These are phyloP conservation scores for Phytophthora pluvialis DNA, from an alignment of 352 stramenopile species.

Conservation along the genomic window DNA sequence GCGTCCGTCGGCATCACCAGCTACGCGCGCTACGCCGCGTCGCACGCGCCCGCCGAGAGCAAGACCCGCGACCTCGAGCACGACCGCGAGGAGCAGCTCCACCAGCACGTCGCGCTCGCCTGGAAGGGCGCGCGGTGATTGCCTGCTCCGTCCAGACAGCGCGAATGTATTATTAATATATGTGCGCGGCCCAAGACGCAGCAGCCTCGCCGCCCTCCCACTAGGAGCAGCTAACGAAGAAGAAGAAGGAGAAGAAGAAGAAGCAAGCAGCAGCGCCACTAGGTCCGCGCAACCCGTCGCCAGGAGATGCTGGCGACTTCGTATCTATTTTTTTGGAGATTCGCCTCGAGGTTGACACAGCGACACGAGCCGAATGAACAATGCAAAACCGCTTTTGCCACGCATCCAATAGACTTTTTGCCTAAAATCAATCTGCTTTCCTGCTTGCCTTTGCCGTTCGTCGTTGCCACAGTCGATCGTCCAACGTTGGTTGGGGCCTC, in stretches of 20 bases:
- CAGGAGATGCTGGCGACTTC: constrained; percentile 10
- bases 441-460: background rate
- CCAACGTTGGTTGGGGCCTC: constrained; percentile 15
- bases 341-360: constrained; percentile 8
- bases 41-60: constrained; percentile 48
- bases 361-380: constrained; percentile 19
- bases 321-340: constrained; percentile 27
- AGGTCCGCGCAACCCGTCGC: constrained; percentile 7
- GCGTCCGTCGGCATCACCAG: constrained; percentile 67
- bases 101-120: constrained; percentile 68
- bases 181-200: constrained; percentile 9
- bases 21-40: constrained; percentile 63
- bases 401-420: background rate
- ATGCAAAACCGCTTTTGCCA: constrained; percentile 7
- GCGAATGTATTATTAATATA: constrained; percentile 22
- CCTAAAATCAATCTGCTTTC: background rate
- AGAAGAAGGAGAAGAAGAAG: background rate
- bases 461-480: background rate
- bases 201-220: background rate
- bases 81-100: constrained; percentile 50
- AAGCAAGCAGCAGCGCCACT: background rate
- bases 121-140: constrained; percentile 73
- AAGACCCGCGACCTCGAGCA: constrained; percentile 41
- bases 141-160: background rate
- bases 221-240: background rate